These are phyloP conservation scores for Eucalyptus leucophloia DNA, from an alignment of 345 rosid genomes.

Conservation along the genomic window DNA sequence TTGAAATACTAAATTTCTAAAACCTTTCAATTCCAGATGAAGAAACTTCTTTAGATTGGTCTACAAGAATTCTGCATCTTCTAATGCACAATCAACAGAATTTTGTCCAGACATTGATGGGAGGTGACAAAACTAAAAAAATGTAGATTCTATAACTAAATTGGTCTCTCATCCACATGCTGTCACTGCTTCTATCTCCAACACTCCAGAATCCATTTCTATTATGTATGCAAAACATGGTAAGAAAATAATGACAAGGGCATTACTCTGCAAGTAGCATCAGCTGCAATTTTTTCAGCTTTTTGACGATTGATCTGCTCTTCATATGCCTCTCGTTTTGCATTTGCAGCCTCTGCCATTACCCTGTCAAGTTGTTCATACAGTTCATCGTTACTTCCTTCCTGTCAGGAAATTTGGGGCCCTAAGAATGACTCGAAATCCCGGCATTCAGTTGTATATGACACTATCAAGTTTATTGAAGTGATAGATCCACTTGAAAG, in stretches of 20 bases:
- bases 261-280: conserved; percentile 52
- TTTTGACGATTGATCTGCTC: conserved; percentile 39
- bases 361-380: conserved; percentile 30
- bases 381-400: conserved; percentile 28
- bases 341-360: conserved; percentile 38
- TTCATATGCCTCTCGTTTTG: conserved; percentile 37
- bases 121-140: not conserved
- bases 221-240: not conserved
- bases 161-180: not conserved
- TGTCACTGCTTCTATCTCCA: not conserved
- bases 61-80: not conserved
- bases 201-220: not conserved
- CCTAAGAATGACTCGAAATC: not conserved
- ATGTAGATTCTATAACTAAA: not conserved
- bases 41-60: not conserved
- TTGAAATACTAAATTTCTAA: not conserved
- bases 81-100: not conserved
- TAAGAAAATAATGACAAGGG: not conserved
- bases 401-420: conserved; percentile 32
- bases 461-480: not conserved
- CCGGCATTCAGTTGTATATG: not conserved
- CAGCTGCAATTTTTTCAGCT: conserved; percentile 60
- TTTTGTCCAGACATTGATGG: not conserved
- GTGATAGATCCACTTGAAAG: not conserved
- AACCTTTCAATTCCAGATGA: not conserved